Percentiles rank a stretch among this genome's conserved stretches.
Conservation (phyloP, 2,329 filamentous ascomycete genomes). For the Colletotrichum higginsianum region DNA sequence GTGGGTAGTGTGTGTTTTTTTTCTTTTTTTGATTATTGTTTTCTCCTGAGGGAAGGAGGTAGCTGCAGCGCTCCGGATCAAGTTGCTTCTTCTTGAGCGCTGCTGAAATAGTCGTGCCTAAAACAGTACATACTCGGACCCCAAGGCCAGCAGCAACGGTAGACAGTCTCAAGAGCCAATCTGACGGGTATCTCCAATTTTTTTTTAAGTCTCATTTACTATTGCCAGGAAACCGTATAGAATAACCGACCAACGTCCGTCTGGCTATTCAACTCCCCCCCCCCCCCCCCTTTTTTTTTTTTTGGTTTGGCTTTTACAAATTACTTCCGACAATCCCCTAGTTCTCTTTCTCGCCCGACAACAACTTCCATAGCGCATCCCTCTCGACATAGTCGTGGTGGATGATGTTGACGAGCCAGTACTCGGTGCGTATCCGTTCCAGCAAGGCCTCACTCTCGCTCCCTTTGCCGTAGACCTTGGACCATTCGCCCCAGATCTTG, state of each 20-base stretch:
- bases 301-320: background rate
- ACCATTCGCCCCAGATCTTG: conserved; percentile 96
- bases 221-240: background rate
- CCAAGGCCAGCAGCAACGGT: background rate
- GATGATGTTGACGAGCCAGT: conserved; percentile 93
- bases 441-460: conserved; percentile 81
- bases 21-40: background rate
- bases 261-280: background rate
- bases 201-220: conserved; percentile 7
- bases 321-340: background rate
- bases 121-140: background rate
- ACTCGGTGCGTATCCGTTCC: conserved; percentile 75
- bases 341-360: conserved; percentile 59
- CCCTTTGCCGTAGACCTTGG: conserved; percentile 84
- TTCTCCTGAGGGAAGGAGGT: background rate
- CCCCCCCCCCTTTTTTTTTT: background rate
- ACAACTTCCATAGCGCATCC: conserved; percentile 80
- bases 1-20: background rate
- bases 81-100: background rate
- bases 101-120: too few species aligned
- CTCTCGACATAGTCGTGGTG: conserved; percentile 83
- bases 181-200: conserved; percentile 34
- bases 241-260: background rate
- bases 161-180: background rate
- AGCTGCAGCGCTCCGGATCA: too few species aligned